These are phyloP conservation scores for Rhodosorus marinus DNA, from an alignment of 23 red algal genomes.

Conservation along the genomic window DNA sequence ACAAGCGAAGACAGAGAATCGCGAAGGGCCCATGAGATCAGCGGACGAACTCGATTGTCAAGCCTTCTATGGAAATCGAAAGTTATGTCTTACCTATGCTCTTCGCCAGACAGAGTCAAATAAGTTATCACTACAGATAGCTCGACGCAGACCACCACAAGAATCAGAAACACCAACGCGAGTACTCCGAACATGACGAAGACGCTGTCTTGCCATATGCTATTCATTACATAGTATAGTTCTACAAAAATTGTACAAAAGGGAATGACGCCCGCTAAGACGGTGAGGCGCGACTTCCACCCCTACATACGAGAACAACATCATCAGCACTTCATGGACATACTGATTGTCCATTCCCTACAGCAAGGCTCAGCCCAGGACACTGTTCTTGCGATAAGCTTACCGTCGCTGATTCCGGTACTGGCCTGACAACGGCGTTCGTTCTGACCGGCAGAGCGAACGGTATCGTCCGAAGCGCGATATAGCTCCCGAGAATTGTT, in stretches of 20 bases:
- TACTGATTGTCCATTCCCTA: too few species aligned
- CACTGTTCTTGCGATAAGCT: slow-evolving; percentile 30
- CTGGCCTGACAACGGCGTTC: slow-evolving; percentile 75
- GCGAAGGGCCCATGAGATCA: too few species aligned
- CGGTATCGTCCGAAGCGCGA: slow-evolving; percentile 52
- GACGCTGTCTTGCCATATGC: slow-evolving; percentile 42
- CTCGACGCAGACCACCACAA: slow-evolving; percentile 73
- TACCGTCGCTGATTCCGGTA: slow-evolving; percentile 57
- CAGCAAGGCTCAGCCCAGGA: too few species aligned
- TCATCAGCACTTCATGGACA: too few species aligned
- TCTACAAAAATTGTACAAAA: slow-evolving; percentile 93
- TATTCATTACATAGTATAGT: slow-evolving; percentile 78
- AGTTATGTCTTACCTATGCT: too few species aligned
- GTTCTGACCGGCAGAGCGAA: slow-evolving; percentile 63
- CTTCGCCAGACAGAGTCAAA: slow-evolving; percentile 55
- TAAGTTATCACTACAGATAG: slow-evolving; percentile 84
- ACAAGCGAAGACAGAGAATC: too few species aligned
- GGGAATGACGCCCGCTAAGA: slow-evolving; percentile 59
- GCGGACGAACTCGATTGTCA: too few species aligned
- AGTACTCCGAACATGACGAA: slow-evolving; percentile 93
- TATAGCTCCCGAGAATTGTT: slow-evolving; percentile 56
- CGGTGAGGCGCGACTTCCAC: too few species aligned
- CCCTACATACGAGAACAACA: too few species aligned
- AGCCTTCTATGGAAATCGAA: too few species aligned
- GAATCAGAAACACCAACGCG: slow-evolving; percentile 49